Percentiles rank a stretch among this genome's conserved stretches.
These are phyloP conservation scores for Torulaspora gathmanii DNA, from an alignment of 805 yeast genomes.

Conservation along the genomic window DNA sequence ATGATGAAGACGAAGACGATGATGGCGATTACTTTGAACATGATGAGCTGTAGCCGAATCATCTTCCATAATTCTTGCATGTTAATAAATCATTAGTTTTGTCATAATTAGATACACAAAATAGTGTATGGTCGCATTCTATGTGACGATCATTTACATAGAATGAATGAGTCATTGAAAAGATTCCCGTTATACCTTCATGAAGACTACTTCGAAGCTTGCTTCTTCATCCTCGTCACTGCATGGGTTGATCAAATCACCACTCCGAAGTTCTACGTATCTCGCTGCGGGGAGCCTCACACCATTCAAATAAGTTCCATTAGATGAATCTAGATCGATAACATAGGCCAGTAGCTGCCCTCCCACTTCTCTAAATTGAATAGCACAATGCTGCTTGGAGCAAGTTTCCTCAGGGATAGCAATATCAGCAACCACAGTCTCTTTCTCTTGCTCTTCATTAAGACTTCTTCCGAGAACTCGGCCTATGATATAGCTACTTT, in stretches of 20 bases:
- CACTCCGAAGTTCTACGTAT: constrained; percentile 40
- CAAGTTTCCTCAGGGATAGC: constrained; percentile 36
- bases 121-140: background rate
- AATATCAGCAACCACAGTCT: constrained; percentile 36
- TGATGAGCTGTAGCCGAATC: constrained; percentile 52
- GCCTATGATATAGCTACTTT: constrained; percentile 37
- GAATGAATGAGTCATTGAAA: background rate
- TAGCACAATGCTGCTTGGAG: constrained; percentile 47
- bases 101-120: constrained; percentile 1
- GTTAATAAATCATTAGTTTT: constrained; percentile 7
- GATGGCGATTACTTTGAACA: constrained; percentile 57
- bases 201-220: constrained; percentile 26
- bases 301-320: constrained; percentile 45
- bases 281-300: constrained; percentile 38
- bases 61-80: constrained; percentile 10
- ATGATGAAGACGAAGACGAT: constrained; percentile 50
- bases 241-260: constrained; percentile 36
- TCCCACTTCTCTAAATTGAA: constrained; percentile 39
- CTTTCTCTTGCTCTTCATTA: constrained; percentile 14
- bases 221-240: constrained; percentile 37
- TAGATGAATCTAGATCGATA: constrained; percentile 45
- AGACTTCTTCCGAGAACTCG: constrained; percentile 26
- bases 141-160: background rate
- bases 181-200: constrained; percentile 10
- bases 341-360: constrained; percentile 36